Conservation (phyloP, 371 early-diverging fungal genomes). For the Rhizopus arrhizus region DNA sequence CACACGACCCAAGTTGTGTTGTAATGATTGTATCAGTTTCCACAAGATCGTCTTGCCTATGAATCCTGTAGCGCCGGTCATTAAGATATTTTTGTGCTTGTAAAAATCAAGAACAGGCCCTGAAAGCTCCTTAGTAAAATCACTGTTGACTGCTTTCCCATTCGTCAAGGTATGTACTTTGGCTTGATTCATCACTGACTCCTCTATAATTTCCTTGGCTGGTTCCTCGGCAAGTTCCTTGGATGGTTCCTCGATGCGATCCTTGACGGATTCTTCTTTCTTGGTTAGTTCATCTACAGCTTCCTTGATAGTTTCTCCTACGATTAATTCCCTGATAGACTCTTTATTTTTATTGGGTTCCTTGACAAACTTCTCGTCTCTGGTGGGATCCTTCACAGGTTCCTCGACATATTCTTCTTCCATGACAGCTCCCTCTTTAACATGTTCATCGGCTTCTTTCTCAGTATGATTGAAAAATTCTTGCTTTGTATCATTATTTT, state of each 20-base stretch:
- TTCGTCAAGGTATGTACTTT: no score
- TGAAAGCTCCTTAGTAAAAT: constrained; percentile 9
- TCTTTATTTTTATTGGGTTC: not conserved
- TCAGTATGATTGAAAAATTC: not conserved
- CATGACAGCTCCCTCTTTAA: not conserved
- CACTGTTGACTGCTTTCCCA: no score
- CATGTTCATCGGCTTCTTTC: not conserved
- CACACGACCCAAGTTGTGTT: constrained; percentile 36
- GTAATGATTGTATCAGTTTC: constrained; percentile 49
- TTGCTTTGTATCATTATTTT: not conserved
- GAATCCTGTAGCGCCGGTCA: constrained; percentile 67
- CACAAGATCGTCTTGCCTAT: constrained; percentile 65
- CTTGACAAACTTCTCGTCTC: not conserved
- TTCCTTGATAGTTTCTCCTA: constrained; percentile 1
- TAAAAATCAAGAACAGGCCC: constrained; percentile 40
- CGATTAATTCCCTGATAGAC: constrained; percentile 3
- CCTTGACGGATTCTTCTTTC: no score
- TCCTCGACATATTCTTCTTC: not conserved
- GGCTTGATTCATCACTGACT: no score
- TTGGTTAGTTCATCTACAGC: no score
- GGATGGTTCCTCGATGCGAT: no score
- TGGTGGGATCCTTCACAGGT: not conserved
- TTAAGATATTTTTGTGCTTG: constrained; percentile 43
- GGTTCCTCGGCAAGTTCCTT: no score
- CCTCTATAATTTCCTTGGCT: no score